Base-by-base conservation (phyloP, 768 basidiomycete species). In the Tephrocybe sp. region DNA sequence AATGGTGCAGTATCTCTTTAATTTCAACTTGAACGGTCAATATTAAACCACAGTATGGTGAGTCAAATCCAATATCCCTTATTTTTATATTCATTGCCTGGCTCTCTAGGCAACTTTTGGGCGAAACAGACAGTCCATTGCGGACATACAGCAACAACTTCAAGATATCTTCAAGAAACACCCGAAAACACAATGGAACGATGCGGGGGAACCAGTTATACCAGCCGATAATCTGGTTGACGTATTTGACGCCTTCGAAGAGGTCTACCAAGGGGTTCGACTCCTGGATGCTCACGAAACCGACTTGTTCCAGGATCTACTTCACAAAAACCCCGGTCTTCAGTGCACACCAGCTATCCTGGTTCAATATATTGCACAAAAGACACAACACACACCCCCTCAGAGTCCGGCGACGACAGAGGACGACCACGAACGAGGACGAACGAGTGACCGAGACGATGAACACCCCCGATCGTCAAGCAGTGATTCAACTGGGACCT, bases 221-320 rank as follows among this genome's bases (percentile, higher is more conserved):
- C 87, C 88, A 11, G 89, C 79, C 36, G 77, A 80, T 53, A 79
- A 77, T n/a, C 79, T 92, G 30, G 75, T 84, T 27, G 84, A 88
- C 58, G 78, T 92, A 25, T 77, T 92, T 36, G 75, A 77, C 37
- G 71, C 79, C 13, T 87, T 87, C 59, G 79, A 80, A 4, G 72
- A 83, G 25, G 65, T 77, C 4, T 83, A 83, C 61, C 69, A 79
- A 52, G 81, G 82, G 9, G 70, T 76, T 16, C 77, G 86, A 54
- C 78, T 92, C n/a, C 70, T 93, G 57, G 74, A 77, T 9, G 70
- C 73, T 31, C 74, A 82, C 19, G 91, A 92, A 64, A 75, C 80
- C 57, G 71, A 71, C 18, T 70, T 78, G 72, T 76, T 92, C 51
- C 77, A 80, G 39, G 56, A 67, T 9, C 68, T 91, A 39, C 70